Evolutionary conservation across 176 grass and related monocot species (phyloP).

Genomic region (Cymbopogon citratus): DNA sequence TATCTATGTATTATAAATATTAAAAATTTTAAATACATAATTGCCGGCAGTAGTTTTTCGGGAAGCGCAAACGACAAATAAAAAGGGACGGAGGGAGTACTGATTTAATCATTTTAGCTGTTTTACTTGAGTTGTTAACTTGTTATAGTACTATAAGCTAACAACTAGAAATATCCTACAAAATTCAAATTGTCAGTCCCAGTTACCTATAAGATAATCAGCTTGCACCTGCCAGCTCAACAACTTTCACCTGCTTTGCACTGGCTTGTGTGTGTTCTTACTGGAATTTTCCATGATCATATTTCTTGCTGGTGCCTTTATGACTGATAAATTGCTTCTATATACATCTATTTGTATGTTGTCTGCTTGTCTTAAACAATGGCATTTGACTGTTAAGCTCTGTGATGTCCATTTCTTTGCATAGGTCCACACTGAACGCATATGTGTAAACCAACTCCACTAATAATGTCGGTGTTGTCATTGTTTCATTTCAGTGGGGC

Average conservation of each 20-base stretch:
- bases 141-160: neutral
- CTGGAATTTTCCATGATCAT: conserved; percentile 13
- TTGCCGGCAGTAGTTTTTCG: too few relatives aligned
- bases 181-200: neutral
- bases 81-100: too few relatives aligned
- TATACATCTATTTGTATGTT: neutral
- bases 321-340: neutral
- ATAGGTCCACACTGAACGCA: conserved; percentile 26
- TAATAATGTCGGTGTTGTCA: conserved; percentile 15
- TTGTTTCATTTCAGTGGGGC: conserved; percentile 6
- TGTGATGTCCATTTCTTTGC: conserved; percentile 13
- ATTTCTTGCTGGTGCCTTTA: neutral
- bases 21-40: too few relatives aligned
- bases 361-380: neutral
- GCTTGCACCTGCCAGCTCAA: conserved; percentile 25
- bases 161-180: conserved; percentile 2
- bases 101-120: too few relatives aligned
- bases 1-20: too few relatives aligned
- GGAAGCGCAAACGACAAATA: too few relatives aligned
- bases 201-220: conserved; percentile 32
- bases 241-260: conserved; percentile 44
- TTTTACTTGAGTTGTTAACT: conserved; percentile 19
- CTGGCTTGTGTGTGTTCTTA: conserved; percentile 19
- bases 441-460: conserved; percentile 41
- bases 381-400: neutral